Conservation (phyloP, 768 basidiomycete species). For the Leccinum longicurvipes region DNA sequence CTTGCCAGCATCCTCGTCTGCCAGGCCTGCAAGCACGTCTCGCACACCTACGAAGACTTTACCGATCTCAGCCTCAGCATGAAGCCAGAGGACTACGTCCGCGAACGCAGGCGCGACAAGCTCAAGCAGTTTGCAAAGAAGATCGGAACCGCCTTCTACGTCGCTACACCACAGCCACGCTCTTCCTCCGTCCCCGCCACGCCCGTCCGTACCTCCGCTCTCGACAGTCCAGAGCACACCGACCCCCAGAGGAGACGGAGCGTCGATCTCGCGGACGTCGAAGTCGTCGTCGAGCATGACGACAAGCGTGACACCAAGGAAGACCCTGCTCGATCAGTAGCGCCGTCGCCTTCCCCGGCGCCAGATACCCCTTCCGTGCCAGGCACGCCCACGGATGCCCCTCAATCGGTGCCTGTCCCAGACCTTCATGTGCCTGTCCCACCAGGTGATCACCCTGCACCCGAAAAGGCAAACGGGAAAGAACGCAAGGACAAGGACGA, state of each 20-base stretch:
- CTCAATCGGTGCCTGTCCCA: conserved; percentile 3
- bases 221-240: conserved; percentile 29
- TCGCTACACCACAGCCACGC: conserved; percentile 38
- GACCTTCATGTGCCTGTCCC: conserved; percentile 4
- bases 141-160: conserved; percentile 34
- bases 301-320: neutral
- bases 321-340: neutral
- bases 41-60: conserved; percentile 82
- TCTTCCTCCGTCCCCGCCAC: conserved; percentile 58
- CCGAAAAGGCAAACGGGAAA: conserved; percentile 33
- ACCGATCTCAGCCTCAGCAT: conserved; percentile 90
- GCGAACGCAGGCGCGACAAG: conserved; percentile 72
- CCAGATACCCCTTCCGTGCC: conserved; percentile 11
- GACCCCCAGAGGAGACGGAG: conserved; percentile 31
- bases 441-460: conserved; percentile 34
- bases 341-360: neutral
- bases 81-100: conserved; percentile 74
- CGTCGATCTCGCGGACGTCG: conserved; percentile 34
- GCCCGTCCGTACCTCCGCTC: conserved; percentile 28
- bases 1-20: conserved; percentile 92
- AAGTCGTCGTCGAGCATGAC: conserved; percentile 22
- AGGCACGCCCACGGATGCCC: conserved; percentile 14
- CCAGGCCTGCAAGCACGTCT: conserved; percentile 90
- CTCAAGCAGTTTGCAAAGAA: conserved; percentile 72
- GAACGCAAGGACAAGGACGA: conserved; percentile 40